These are phyloP conservation scores for Tubosaeta sp. DNA, from an alignment of 768 basidiomycete genomes.

Conservation along the genomic window DNA sequence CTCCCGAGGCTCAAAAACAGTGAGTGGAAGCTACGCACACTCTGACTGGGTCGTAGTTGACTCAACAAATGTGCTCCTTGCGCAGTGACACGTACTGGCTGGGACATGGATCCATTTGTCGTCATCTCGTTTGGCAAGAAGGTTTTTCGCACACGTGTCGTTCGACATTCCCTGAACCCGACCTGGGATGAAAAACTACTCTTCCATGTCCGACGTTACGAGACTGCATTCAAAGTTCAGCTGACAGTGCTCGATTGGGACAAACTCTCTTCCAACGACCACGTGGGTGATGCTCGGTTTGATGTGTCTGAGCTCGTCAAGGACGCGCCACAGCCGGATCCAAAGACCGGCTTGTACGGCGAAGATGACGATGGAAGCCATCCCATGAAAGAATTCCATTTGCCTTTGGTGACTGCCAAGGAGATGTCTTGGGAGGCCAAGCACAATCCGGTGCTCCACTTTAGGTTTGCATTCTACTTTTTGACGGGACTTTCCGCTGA, in stretches of 20 bases:
- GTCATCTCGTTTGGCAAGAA: constrained; percentile 97
- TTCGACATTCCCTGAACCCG: constrained; percentile 82
- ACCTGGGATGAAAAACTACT: constrained; percentile 93
- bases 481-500: constrained; percentile 3
- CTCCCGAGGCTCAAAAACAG: constrained; percentile 85
- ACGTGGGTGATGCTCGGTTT: constrained; percentile 75
- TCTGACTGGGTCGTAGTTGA: neutral
- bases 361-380: constrained; percentile 36
- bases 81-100: constrained; percentile 78
- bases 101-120: constrained; percentile 98
- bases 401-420: constrained; percentile 59
- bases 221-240: constrained; percentile 71
- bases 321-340: constrained; percentile 60
- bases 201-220: constrained; percentile 90
- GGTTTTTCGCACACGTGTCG: constrained; percentile 88
- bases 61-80: neutral
- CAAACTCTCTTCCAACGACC: constrained; percentile 84
- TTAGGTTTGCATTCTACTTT: constrained; percentile 43
- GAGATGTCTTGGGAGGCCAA: constrained; percentile 69
- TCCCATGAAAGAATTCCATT: constrained; percentile 68
- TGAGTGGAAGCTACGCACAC: constrained; percentile 36
- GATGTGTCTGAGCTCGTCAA: constrained; percentile 68
- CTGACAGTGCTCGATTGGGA: constrained; percentile 95
- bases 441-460: constrained; percentile 61
- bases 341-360: constrained; percentile 43